These are phyloP conservation scores for Cyberlindnera euphorbiiphila DNA, from an alignment of 805 yeast genomes.

Conservation along the genomic window DNA sequence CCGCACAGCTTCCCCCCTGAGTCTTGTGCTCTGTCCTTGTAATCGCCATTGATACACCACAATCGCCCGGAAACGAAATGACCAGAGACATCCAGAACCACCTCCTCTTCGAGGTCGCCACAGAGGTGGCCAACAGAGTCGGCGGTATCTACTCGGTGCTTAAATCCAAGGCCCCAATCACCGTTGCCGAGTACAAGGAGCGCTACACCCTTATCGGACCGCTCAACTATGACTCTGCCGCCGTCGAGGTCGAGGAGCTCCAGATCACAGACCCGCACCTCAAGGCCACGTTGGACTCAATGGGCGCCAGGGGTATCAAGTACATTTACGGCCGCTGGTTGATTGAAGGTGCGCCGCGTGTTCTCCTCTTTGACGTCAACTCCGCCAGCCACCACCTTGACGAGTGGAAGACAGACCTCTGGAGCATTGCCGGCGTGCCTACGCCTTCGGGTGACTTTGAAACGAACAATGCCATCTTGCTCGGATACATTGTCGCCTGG, in stretches of 20 bases:
- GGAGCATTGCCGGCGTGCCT: constrained; percentile 91
- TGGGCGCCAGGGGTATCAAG: constrained; percentile 76
- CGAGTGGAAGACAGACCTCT: constrained; percentile 93
- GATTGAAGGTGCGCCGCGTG: constrained; percentile 96
- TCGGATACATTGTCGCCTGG: constrained; percentile 96
- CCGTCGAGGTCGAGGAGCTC: constrained; percentile 77
- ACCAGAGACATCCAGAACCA: constrained; percentile 85
- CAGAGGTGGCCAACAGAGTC: constrained; percentile 96
- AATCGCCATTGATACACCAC: not conserved
- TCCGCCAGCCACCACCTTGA: constrained; percentile 68
- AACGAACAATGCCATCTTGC: constrained; percentile 85
- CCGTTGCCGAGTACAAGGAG: constrained; percentile 87
- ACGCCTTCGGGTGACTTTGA: constrained; percentile 86
- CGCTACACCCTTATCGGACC: constrained; percentile 89
- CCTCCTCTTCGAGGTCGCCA: constrained; percentile 87
- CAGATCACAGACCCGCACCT: constrained; percentile 53
- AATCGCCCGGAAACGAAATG: constrained; percentile 38
- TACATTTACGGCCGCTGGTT: constrained; percentile 94
- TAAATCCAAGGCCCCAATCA: constrained; percentile 94
- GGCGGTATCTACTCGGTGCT: constrained; percentile 97
- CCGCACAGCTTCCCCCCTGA: not conserved
- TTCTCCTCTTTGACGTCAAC: constrained; percentile 78
- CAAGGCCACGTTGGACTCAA: constrained; percentile 63
- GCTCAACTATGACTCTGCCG: constrained; percentile 65
- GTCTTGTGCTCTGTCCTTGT: not conserved